These are phyloP conservation scores for Arabis hirsuta DNA, from an alignment of 345 rosid genomes.

Conservation along the genomic window DNA sequence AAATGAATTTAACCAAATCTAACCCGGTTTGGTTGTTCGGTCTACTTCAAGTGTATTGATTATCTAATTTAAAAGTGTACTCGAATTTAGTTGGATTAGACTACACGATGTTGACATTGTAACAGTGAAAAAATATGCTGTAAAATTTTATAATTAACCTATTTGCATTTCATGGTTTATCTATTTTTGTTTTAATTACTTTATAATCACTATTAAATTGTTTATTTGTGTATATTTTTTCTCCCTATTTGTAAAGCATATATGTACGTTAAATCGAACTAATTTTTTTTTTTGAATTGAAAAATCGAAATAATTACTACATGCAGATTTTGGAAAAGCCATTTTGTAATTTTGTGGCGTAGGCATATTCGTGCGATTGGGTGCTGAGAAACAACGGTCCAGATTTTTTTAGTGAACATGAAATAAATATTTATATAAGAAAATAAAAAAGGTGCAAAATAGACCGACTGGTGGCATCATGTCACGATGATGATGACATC, in stretches of 20 bases:
- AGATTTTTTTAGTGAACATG: constrained; percentile 3
- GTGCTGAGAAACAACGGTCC: constrained; percentile 37
- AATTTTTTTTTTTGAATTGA: too few species aligned
- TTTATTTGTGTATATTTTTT: background rate
- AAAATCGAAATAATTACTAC: constrained; percentile 2
- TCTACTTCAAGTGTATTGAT: background rate
- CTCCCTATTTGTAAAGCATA: background rate
- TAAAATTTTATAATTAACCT: background rate
- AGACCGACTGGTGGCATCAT: constrained; percentile 33
- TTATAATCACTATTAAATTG: background rate
- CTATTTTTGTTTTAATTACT: too few species aligned
- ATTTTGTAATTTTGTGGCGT: constrained; percentile 30
- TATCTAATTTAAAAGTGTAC: constrained; percentile 1
- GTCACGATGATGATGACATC: constrained; percentile 41
- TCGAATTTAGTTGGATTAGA: background rate
- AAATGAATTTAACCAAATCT: background rate
- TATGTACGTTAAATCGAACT: background rate
- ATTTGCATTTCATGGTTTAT: constrained; percentile 16
- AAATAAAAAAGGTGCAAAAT: constrained; percentile 14
- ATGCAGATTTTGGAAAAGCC: constrained; percentile 14
- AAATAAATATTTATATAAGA: background rate
- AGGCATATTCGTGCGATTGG: constrained; percentile 20
- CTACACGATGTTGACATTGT: constrained; percentile 25
- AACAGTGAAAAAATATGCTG: background rate
- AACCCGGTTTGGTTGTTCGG: constrained; percentile 7